A percentile compares a stretch with the other conserved stretches of the same genome.
Conservation (phyloP, 352 stramenopile species). For the Vaucheria bursata region DNA sequence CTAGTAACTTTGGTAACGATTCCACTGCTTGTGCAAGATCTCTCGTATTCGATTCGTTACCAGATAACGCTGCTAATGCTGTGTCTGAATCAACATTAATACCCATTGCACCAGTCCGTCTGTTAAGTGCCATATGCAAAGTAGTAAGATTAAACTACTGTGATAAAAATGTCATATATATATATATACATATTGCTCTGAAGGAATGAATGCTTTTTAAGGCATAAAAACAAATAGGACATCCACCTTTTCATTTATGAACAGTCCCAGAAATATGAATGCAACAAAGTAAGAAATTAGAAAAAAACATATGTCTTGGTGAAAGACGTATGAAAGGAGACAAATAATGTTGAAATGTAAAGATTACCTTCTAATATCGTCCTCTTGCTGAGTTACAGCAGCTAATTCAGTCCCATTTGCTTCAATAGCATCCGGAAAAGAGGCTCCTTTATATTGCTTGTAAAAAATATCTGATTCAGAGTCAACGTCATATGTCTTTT, state of each 20-base stretch:
- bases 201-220: too few species aligned
- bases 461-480: slow-evolving; percentile 62
- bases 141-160: too few species aligned
- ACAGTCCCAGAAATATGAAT: too few species aligned
- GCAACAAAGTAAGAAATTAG: too few species aligned
- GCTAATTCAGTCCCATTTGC: slow-evolving; percentile 66
- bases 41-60: slow-evolving; percentile 35
- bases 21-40: slow-evolving; percentile 69
- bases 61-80: slow-evolving; percentile 21
- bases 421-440: slow-evolving; percentile 76
- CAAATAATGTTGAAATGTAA: too few species aligned
- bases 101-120: slow-evolving; percentile 23
- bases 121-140: too few species aligned
- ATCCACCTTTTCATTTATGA: too few species aligned
- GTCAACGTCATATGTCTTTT: slow-evolving; percentile 45
- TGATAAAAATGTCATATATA: too few species aligned
- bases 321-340: too few species aligned
- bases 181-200: too few species aligned
- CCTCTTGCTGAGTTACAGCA: slow-evolving; percentile 55
- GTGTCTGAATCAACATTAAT: slow-evolving; percentile 14
- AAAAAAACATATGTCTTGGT: too few species aligned
- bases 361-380: slow-evolving; percentile 51
- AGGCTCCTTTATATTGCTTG: slow-evolving; percentile 59
- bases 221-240: too few species aligned
- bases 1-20: slow-evolving; percentile 65